Base-by-base conservation (phyloP, 768 basidiomycete species). In the Phylloporus arenicola region DNA sequence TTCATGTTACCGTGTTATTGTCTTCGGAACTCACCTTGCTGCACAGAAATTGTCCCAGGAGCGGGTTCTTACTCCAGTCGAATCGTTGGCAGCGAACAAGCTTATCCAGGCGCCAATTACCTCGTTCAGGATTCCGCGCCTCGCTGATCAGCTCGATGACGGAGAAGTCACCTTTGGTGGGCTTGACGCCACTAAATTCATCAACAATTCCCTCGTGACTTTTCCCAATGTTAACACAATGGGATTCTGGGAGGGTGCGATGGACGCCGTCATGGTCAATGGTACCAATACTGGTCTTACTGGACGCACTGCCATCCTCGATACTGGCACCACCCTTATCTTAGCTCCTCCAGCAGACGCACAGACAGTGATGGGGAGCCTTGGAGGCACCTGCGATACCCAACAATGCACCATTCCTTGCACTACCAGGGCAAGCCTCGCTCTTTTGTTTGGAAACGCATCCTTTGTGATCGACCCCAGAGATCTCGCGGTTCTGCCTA, bases 101-200 rank as follows among this genome's bases (percentile, higher is more conserved):
- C 69, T 80, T 46, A 82, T 92, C 49, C 54, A 69, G 25, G 72
- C 76, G 7, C 76, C 87, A 2, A 84, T 92, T 61, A 78, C 81
- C 10, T 87, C 88, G 9, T 91, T 79, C 78, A 91, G 87, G 71
- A 81, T 94, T 49, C 75, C 87, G 3, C 86, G 91, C 50, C 70
- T 84, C 30, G 74, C 78, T 9, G 88, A 92, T 62, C 70, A 76
- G 58, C 63, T 68, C 17, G 71, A 77, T 48, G 85, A 90, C 57
- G 90, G 90, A 45, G 77, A 89, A 68, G 77, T 92, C 51, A 89
- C 89, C 8, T 87, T 93, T 55, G 91, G 90, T 30, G 84, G 77
- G 12, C 75, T 90, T 30, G 87, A 92, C 67, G 12, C 69, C 9
- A 72, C 77, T 54, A 89, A 91, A 68, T 88, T 89, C 64, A 76